phyloP scores from a whole-genome alignment of 73 alveolate genomes.

The Paramecium bursaria region DNA sequence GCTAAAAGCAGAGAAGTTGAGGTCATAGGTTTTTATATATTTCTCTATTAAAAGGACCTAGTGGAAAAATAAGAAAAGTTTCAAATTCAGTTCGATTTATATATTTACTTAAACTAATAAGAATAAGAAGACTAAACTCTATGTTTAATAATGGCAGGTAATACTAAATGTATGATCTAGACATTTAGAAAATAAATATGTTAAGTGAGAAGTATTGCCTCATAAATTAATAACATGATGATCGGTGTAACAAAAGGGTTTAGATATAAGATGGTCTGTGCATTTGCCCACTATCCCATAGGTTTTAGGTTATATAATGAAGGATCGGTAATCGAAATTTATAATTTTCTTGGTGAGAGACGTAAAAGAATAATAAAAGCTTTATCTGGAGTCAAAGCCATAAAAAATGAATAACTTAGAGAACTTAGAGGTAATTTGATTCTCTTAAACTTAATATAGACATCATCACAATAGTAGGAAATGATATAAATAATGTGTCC shows the following conservation, averaged over 20 bases:
- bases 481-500: conserved; percentile 85
- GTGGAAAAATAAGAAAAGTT: conserved; percentile 49
- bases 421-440: conserved; percentile 54
- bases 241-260: conserved; percentile 83
- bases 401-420: conserved; percentile 72
- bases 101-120: conserved; percentile 25
- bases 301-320: conserved; percentile 82
- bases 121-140: conserved; percentile 19
- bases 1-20: conserved; percentile 55
- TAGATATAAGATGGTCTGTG: conserved; percentile 94
- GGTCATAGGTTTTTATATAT: conserved; percentile 37
- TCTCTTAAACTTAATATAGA: conserved; percentile 71
- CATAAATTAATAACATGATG: conserved; percentile 77
- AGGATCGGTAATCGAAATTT: conserved; percentile 79
- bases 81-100: conserved; percentile 62
- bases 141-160: conserved; percentile 17
- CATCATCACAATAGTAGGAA: conserved; percentile 81
- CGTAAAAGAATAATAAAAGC: conserved; percentile 82
- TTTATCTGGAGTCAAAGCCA: conserved; percentile 86
- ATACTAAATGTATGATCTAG: neutral
- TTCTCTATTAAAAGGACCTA: conserved; percentile 44
- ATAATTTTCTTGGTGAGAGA: conserved; percentile 94
- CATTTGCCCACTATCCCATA: conserved; percentile 97
- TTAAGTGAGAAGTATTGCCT: conserved; percentile 61
- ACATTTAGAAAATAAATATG: conserved; percentile 66